phyloP scores from a whole-genome alignment of 805 yeast genomes.

The Candida namnaoensis region DNA sequence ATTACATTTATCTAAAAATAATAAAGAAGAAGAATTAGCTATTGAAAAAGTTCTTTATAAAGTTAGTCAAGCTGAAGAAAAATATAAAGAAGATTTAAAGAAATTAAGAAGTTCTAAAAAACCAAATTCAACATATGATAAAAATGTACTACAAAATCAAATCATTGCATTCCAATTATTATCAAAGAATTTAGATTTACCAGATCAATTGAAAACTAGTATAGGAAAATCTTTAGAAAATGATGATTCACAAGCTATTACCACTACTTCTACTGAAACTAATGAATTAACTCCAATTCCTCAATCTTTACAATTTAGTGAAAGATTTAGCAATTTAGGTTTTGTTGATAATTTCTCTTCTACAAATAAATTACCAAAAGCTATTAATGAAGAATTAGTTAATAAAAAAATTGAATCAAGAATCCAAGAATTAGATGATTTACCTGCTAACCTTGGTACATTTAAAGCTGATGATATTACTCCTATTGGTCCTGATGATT shows the following conservation, averaged over 20 bases:
- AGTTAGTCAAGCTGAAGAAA: constrained; percentile 32
- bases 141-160: constrained; percentile 44
- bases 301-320: constrained; percentile 18
- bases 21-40: constrained; percentile 29
- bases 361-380: constrained; percentile 28
- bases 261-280: background rate
- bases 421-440: constrained; percentile 48
- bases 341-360: constrained; percentile 19
- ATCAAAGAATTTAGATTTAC: constrained; percentile 58
- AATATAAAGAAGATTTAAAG: constrained; percentile 19
- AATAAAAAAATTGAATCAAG: constrained; percentile 47
- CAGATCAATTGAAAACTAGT: constrained; percentile 36
- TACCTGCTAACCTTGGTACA: constrained; percentile 68
- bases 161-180: constrained; percentile 55
- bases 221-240: constrained; percentile 11
- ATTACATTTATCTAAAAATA: constrained; percentile 4
- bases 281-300: constrained; percentile 14
- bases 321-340: constrained; percentile 20
- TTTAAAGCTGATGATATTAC: constrained; percentile 35
- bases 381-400: constrained; percentile 43
- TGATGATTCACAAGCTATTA: background rate
- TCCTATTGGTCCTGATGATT: constrained; percentile 33
- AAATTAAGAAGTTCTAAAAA: constrained; percentile 17
- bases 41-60: constrained; percentile 31
- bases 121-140: constrained; percentile 28